These are phyloP conservation scores for Pseudopyrenochaeta lycopersici DNA, from an alignment of 2,329 filamentous ascomycete genomes.

Conservation along the genomic window DNA sequence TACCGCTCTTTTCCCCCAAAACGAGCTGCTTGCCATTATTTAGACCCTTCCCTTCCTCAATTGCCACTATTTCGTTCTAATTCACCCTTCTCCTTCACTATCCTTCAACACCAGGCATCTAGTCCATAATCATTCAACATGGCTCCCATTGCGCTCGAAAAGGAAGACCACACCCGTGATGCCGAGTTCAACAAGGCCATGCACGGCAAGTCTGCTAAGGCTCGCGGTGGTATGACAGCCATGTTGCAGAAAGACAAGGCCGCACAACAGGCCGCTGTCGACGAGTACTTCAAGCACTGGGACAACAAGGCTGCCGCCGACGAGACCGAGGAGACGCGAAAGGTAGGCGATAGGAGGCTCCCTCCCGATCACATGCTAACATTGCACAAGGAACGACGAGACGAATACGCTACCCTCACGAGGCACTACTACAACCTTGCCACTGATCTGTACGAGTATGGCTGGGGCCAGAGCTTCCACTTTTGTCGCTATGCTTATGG, in stretches of 20 bases:
- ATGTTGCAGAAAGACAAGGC: conserved; percentile 84
- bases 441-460: conserved; percentile 96
- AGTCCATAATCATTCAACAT: conserved; percentile 49
- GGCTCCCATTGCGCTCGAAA: conserved; percentile 71
- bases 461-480: conserved; percentile 96
- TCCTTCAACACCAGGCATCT: neutral
- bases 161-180: conserved; percentile 85
- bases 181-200: conserved; percentile 89
- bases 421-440: conserved; percentile 97
- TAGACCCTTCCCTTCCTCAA: conserved; percentile 22
- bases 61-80: conserved; percentile 18
- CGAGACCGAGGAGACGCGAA: conserved; percentile 84
- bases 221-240: conserved; percentile 77
- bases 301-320: conserved; percentile 80
- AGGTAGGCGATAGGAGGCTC: conserved; percentile 60
- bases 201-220: conserved; percentile 77
- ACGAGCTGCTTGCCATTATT: conserved; percentile 18
- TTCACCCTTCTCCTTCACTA: conserved; percentile 3
- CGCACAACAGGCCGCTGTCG: conserved; percentile 82
- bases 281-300: conserved; percentile 97
- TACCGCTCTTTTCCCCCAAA: conserved; percentile 38
- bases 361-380: conserved; percentile 23
- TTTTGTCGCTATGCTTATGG: conserved; percentile 92
- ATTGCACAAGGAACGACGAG: conserved; percentile 74
- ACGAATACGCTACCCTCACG: conserved; percentile 92